Percentiles rank a stretch among this genome's conserved stretches.
Conservation (phyloP, 164 flowering plant genomes). For the Brasenia schreberi region DNA sequence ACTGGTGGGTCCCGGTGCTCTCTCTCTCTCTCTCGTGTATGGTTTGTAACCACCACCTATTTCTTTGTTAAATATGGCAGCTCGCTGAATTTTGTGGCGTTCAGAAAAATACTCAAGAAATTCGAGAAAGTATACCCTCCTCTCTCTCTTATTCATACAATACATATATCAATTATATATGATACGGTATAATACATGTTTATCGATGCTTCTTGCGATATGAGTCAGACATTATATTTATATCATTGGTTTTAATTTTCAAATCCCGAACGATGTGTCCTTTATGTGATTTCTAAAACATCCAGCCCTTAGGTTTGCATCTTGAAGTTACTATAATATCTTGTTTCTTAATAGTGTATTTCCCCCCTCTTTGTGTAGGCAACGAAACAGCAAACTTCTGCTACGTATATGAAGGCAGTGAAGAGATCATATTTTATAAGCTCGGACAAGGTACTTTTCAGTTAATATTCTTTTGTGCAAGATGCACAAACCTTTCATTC, state of each 20-base stretch:
- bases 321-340: neutral
- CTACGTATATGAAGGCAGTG: slow-evolving; percentile 53
- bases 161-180: neutral
- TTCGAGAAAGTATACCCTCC: slow-evolving; percentile 70
- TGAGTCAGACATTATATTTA: neutral
- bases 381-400: slow-evolving; percentile 57
- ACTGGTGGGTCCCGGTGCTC: slow-evolving; percentile 34
- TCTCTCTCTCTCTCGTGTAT: neutral
- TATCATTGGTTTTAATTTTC: neutral
- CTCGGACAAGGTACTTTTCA: slow-evolving; percentile 71
- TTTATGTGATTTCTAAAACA: too few species aligned
- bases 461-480: neutral
- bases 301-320: neutral
- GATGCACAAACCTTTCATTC: neutral
- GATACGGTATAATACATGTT: neutral
- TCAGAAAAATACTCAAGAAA: slow-evolving; percentile 85
- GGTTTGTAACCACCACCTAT: neutral
- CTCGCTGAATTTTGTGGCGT: slow-evolving; percentile 92
- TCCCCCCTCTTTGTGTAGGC: slow-evolving; percentile 28
- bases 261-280: too few species aligned
- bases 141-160: neutral
- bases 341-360: slow-evolving; percentile 13
- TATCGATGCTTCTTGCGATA: neutral
- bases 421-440: slow-evolving; percentile 82
- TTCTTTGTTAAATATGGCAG: slow-evolving; percentile 26